Evolutionary conservation across 139 green algal genomes (phyloP), one percentile per base, ranked within the genome.

Genomic region (Chlorella sorokiniana): DNA sequence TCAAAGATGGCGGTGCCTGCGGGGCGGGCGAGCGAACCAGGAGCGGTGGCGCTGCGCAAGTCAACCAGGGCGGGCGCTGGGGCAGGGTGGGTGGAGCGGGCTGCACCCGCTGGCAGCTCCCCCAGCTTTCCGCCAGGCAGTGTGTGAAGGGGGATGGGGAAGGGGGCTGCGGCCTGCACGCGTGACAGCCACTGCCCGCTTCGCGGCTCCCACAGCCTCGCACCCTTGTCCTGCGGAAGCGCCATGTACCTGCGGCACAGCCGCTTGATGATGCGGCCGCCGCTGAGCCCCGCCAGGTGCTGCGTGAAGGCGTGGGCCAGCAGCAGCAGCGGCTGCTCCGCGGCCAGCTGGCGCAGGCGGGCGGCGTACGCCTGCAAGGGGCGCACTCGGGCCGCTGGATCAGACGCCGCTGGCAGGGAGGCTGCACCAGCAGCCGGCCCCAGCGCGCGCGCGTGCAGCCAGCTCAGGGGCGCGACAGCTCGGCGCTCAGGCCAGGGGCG

Each of bases 251-350:
- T 79, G 10, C 73, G 73, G 0, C 25, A 27, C 73, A 79, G 51
- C 7, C 59, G 40, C 37, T 69, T 79, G 0, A 79, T 3, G 23
- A 81, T 27, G 29, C 75, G 75, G 31, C 75, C 75, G 40, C 75
- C 75, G 59, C 59, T 72, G 59, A 81, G 59, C 22, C 59, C 59
- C n/a, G 75, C 75, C 4, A 40, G 72, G 61, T 81, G 75, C 59
- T 81, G 75, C 8, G 75, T 81, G 61, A 73, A 81, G 6, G 75
- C 22, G 31, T 81, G 75, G 40, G 75, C 75, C 75, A 81, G 75
- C 40, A 81, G 75, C 59, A 72, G 41, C 75, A 81, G 59, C n/a
- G 75, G 75, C 40, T 41, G 41, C 18, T 59, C 35, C 4, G 31
- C n/a, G 4, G 18, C 40, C 41, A 81, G 27, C n/a, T 72, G 18